Evolutionary conservation across 768 basidiomycete genomes (phyloP), one percentile per base, ranked within the genome.

Genomic region (Guyanaporus albipodus): DNA sequence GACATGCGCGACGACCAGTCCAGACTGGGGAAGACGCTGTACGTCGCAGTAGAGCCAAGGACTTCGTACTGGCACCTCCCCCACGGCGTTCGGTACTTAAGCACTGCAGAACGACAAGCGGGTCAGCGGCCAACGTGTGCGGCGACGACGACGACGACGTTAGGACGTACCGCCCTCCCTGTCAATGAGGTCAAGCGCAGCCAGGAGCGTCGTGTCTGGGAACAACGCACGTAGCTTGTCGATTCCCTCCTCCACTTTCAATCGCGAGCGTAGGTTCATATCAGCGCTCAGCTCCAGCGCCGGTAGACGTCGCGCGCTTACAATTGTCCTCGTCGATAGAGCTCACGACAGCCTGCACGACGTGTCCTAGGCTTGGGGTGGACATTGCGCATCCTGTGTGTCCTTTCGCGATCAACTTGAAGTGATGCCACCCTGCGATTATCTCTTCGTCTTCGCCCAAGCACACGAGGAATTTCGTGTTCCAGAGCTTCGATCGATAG

Each of bases 381-480:
- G 57, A 51, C 59, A 64, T 64, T 38, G 35, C 36, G 15, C 36
- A 38, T 17, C 4, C 8, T 11, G 24, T 14, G 18, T 29, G 14
- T 17, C 27, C 9, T 8, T 28, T 28, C 12, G 27, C 9, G 10
- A 14, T 15, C 14, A 15, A 31, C 29, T n/a, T 5, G 29, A 17
- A 34, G 28, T 29, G 46, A 63, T 65, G 64, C 37, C 52, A 42
- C 44, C 46, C 23, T 44, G 37, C 43, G 60, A 68, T 35, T 83
- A 80, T 53, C 74, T 92, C 45, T 67, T 94, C 42, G 75, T 85
- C 35, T 89, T 92, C 66, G 89, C 90, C 2, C 88, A 88, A 64
- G 77, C 74, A 6, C 90, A 95, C 62, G 72, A 77, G 28, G 84
- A 89, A 28, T 95, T 95, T 61, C 75, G 93, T 21, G 64, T 94